Evolutionary conservation across 345 rosid species (phyloP).

Genomic region (Capsella bursapastoris): DNA sequence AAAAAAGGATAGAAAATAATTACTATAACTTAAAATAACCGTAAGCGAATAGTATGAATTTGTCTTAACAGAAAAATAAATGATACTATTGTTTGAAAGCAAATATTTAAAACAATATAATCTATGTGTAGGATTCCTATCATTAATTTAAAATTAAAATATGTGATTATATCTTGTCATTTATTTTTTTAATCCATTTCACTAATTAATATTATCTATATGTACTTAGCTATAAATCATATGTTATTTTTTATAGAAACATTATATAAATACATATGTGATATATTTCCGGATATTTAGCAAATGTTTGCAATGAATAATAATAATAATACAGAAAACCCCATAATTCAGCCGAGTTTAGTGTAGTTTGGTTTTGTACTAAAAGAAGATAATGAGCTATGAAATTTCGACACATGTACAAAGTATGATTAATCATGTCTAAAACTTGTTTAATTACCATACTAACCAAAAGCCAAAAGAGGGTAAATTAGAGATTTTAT

Average conservation of each 20-base stretch:
- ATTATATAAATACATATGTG: too few relatives aligned
- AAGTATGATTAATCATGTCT: conserved; percentile 42
- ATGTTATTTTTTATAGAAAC: not conserved
- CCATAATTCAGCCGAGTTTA: conserved; percentile 30
- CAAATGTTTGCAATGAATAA: not conserved
- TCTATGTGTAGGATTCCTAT: not conserved
- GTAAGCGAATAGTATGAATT: too few relatives aligned
- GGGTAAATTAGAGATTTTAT: conserved; percentile 19
- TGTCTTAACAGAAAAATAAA: too few relatives aligned
- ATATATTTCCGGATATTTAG: not conserved
- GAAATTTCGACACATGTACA: conserved; percentile 42
- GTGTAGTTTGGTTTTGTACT: conserved; percentile 35
- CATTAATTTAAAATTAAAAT: not conserved
- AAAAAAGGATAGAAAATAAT: not conserved
- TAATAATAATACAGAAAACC: conserved; percentile 18
- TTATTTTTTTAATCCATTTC: not conserved
- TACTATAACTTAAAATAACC: too few relatives aligned
- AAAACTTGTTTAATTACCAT: conserved; percentile 36
- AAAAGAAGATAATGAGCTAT: conserved; percentile 29
- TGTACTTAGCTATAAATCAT: not conserved
- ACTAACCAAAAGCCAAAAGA: conserved; percentile 16
- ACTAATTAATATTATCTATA: conserved; percentile 12
- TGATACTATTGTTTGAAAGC: too few relatives aligned
- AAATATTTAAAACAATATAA: too few relatives aligned
- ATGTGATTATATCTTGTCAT: not conserved